phyloP scores from a whole-genome alignment of 129 eudicot species.

The Centrapalus pauciflorus region DNA sequence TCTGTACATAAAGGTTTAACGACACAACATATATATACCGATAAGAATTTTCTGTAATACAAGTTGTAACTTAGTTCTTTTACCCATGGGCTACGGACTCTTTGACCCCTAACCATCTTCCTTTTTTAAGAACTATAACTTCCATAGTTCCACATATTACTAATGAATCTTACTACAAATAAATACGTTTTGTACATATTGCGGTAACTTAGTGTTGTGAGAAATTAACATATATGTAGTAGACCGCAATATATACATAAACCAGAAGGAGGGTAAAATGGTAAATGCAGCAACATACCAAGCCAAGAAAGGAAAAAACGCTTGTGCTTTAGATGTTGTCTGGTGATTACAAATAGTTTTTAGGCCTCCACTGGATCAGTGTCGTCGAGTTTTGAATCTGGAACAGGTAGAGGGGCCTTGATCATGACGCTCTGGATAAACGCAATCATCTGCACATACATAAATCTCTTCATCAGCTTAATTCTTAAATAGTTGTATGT shows the following conservation, averaged over 20 bases:
- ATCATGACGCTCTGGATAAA: slow-evolving; percentile 62
- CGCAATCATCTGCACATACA: slow-evolving; percentile 54
- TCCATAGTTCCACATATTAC: not conserved
- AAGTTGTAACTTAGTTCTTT: slow-evolving; percentile 1
- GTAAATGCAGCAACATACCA: slow-evolving; percentile 14
- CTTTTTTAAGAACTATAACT: slow-evolving; percentile 11
- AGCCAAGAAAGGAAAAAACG: slow-evolving; percentile 11
- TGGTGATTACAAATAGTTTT: slow-evolving; percentile 4
- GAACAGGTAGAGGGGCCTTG: slow-evolving; percentile 28
- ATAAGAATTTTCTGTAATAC: not conserved
- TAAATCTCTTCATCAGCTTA: not conserved
- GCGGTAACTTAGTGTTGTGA: slow-evolving; percentile 13
- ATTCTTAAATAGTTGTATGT: not conserved
- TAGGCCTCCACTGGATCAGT: slow-evolving; percentile 37
- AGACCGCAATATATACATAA: slow-evolving; percentile 12
- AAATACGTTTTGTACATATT: not conserved
- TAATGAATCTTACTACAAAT: slow-evolving; percentile 1
- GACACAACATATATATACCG: slow-evolving; percentile 1
- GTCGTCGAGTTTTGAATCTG: slow-evolving; percentile 20
- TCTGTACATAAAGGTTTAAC: not conserved
- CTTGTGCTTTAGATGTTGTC: not conserved
- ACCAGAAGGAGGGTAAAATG: slow-evolving; percentile 13
- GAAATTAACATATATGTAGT: slow-evolving; percentile 10
- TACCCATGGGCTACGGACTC: not conserved
- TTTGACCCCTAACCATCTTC: not conserved